These are phyloP conservation scores for Fraxinus anomala DNA, from an alignment of 257 asterid genomes.

Conservation along the genomic window DNA sequence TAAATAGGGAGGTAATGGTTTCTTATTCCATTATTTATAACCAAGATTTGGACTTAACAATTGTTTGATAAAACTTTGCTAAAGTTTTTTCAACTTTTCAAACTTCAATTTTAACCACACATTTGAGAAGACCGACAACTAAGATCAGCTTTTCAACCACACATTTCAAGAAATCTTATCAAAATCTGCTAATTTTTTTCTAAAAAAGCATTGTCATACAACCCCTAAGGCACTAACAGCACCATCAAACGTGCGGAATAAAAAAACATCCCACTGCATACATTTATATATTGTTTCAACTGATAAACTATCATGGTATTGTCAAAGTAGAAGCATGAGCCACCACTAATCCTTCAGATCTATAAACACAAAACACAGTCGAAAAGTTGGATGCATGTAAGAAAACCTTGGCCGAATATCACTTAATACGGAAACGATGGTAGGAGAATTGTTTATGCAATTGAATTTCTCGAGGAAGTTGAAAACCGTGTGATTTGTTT, in stretches of 20 bases:
- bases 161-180: too few relatives aligned
- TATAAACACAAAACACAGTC: not conserved
- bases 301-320: not conserved
- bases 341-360: not conserved
- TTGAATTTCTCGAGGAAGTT: conserved; percentile 15
- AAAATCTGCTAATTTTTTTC: too few relatives aligned
- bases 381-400: not conserved
- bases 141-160: too few relatives aligned
- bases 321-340: not conserved
- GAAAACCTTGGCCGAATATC: conserved; percentile 13
- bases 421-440: not conserved
- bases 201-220: too few relatives aligned
- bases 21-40: not conserved
- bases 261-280: not conserved
- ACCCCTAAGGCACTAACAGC: not conserved
- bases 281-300: not conserved
- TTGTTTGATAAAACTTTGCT: too few relatives aligned
- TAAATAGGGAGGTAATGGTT: not conserved
- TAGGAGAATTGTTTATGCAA: not conserved
- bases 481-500: conserved; percentile 5
- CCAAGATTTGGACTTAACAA: not conserved
- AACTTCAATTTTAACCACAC: too few relatives aligned
- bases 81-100: too few relatives aligned
- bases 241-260: not conserved
- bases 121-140: too few relatives aligned